Conservation (phyloP, 1,284 basidiomycete genomes). For the Fomitopsis palustris region DNA sequence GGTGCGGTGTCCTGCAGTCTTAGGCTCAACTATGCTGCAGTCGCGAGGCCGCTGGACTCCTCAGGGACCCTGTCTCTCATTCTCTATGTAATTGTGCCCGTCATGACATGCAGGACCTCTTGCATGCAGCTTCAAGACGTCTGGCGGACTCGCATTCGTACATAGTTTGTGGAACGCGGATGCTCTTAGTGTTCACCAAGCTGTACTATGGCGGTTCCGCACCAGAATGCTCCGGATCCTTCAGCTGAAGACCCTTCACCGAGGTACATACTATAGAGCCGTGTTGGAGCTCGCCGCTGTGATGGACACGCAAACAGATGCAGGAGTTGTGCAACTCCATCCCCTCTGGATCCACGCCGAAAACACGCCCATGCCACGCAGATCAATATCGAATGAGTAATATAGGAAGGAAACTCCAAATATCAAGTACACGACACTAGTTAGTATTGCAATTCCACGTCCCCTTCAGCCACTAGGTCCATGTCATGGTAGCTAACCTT, state of each 20-base stretch:
- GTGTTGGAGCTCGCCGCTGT: background rate
- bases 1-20: background rate
- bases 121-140: no score
- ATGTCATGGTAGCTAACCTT: slow-evolving; percentile 86
- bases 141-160: no score
- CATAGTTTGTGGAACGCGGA: no score
- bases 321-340: background rate
- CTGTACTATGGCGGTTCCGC: no score
- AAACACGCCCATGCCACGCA: slow-evolving; percentile 14
- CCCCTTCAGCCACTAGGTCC: slow-evolving; percentile 84
- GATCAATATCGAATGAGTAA: slow-evolving; percentile 1
- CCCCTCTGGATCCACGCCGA: background rate
- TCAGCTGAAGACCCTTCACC: background rate
- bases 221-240: background rate
- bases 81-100: no score
- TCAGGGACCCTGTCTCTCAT: no score
- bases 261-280: background rate
- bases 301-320: background rate
- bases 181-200: no score
- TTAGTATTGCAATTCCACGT: slow-evolving; percentile 77
- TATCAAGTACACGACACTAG: slow-evolving; percentile 22
- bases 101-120: no score
- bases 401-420: background rate
- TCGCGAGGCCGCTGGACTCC: no score
- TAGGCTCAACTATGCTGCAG: background rate